These are phyloP conservation scores for Cryoendolithus antarcticus DNA, from an alignment of 2,329 filamentous ascomycete species.

Conservation along the genomic window DNA sequence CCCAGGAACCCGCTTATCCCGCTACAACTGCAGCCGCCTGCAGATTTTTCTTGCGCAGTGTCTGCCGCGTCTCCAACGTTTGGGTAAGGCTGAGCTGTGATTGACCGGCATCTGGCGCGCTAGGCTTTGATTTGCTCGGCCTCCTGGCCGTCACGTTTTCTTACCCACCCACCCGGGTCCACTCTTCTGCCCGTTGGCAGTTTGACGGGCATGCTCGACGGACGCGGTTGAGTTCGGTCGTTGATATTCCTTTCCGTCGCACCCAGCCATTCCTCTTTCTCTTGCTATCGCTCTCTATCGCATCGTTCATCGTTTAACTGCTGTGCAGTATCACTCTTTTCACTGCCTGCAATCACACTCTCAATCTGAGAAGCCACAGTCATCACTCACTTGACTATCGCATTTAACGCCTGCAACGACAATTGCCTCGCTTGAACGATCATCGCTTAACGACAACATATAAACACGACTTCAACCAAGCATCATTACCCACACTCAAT, in stretches of 20 bases:
- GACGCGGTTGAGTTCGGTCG: slow-evolving; percentile 5
- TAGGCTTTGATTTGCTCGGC: slow-evolving; percentile 1
- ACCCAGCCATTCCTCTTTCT: slow-evolving; percentile 9
- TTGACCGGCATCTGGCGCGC: slow-evolving; percentile 7
- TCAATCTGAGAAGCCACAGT: slow-evolving; percentile 10
- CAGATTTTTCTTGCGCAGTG: slow-evolving; percentile 2
- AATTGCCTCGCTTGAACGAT: background rate
- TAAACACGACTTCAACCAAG: background rate
- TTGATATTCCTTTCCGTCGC: slow-evolving; percentile 7
- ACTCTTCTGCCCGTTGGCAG: slow-evolving; percentile 4
- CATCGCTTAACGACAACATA: slow-evolving; percentile 1
- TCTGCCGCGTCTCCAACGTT: slow-evolving; percentile 3
- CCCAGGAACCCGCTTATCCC: slow-evolving; percentile 6
- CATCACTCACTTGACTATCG: slow-evolving; percentile 13
- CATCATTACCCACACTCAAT: background rate
- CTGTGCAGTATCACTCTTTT: slow-evolving; percentile 25
- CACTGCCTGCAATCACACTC: slow-evolving; percentile 17
- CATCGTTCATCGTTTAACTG: slow-evolving; percentile 18
- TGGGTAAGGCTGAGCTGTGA: slow-evolving; percentile 12
- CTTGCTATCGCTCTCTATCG: slow-evolving; percentile 15
- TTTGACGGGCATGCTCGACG: slow-evolving; percentile 4
- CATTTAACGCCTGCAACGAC: slow-evolving; percentile 4
- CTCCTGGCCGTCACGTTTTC: slow-evolving; percentile 8
- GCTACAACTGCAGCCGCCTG: background rate
- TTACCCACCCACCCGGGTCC: slow-evolving; percentile 3